Base-by-base conservation (phyloP, 768 basidiomycete genomes). In the Clathrus columnatus region DNA sequence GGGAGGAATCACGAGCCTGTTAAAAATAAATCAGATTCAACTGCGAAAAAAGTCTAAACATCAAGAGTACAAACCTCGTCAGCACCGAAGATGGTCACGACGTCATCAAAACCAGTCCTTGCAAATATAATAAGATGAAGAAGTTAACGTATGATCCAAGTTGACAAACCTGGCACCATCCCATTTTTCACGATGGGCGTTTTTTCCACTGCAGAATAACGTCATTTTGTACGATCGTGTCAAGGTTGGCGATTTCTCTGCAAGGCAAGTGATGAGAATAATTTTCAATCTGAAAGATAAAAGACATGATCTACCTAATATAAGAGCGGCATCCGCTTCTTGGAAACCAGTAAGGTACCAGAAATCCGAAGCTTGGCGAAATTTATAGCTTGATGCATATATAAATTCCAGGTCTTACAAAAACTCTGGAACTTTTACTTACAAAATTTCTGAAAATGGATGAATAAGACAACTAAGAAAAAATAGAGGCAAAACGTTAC, bases 331-430 rank as follows among this genome's bases (percentile, higher is more conserved):
- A 54, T 95, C 87, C 1, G 93, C 90, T 65, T 98, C 95, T 56
- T 91, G 82, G 63, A 96, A 96, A 10, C 96, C 96, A 0, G 96
- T 96, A 14, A 99, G 74, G 68, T 99, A 98, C 87, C 87, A 91
- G 67, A 94, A 90, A 69, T 95, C 85, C 32, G 89, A 91, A 0
- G 82, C 82, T 69, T 95, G 95, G 21, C 95, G 82, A 65, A 90
- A 96, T 67, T 93, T 93, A 76, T 97, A 96, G 68, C 94, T 98
- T 65, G 29, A 49, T 7, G 57, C 43, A 52, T 21, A 59, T 24
- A 54, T 26, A 42, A 23, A 18, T 21, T 10, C 20, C 30, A 27
- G 47, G 28, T 51, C 42, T 43, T 53, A 48, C 30, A 21, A 54
- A 24, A 26, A n/a, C 18, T 55, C n/a, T 41, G 43, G 17, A 26